Evolutionary conservation across 345 rosid species (phyloP).

Genomic region (Abelmoschus esculentus): DNA sequence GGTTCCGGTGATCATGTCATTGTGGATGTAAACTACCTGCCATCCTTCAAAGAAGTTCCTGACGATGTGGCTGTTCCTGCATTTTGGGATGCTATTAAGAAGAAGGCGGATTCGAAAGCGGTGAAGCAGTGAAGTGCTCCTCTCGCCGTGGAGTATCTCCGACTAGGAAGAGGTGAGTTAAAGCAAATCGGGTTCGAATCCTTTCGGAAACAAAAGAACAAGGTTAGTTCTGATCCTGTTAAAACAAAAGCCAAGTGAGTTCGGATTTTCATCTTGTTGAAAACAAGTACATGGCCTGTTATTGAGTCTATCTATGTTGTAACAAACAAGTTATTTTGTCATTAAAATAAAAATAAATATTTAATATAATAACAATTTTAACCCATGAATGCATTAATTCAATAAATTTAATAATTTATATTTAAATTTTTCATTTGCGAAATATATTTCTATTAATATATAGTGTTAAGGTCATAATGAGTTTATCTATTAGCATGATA

Average conservation of each 20-base stretch:
- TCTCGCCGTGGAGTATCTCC: conserved; percentile 15
- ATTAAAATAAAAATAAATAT: too few relatives aligned
- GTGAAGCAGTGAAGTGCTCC: background rate
- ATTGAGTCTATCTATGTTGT: background rate
- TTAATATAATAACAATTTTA: too few relatives aligned
- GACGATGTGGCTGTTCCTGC: conserved; percentile 64
- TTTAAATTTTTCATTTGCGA: too few relatives aligned
- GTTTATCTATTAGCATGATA: too few relatives aligned
- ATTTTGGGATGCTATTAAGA: conserved; percentile 73
- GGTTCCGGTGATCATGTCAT: conserved; percentile 66
- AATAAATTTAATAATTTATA: too few relatives aligned
- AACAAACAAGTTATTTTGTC: too few relatives aligned
- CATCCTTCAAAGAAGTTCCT: conserved; percentile 86
- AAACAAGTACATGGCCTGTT: background rate
- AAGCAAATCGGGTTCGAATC: background rate
- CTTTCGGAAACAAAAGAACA: background rate
- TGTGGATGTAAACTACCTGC: conserved; percentile 85
- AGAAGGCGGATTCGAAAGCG: conserved; percentile 30
- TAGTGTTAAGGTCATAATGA: too few relatives aligned
- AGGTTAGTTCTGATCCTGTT: too few relatives aligned
- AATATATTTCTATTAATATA: too few relatives aligned
- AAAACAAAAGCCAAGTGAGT: background rate
- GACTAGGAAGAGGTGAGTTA: background rate
- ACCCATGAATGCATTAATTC: too few relatives aligned
- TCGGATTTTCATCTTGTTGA: background rate